Base-by-base conservation (phyloP, 371 early-diverging fungal species). In the Globomyces sp. region DNA sequence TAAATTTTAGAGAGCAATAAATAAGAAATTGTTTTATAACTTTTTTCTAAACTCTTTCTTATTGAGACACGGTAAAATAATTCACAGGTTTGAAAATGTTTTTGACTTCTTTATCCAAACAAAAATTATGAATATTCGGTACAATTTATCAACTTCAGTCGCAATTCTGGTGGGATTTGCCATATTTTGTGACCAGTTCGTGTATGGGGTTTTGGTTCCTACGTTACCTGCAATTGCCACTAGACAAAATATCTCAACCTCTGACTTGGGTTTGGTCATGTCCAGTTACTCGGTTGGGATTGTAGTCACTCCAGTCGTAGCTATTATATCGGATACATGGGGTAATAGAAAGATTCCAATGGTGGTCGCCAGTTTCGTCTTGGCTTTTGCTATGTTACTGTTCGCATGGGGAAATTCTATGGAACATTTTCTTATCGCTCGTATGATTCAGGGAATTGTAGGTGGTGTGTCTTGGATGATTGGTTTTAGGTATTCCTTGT, bases 171-270 rank as follows among this genome's bases (percentile, higher is more conserved):
- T 58, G 11, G 51, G 58, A 11, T 41, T 55, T 37, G 65, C 65
- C 4, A 46, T 65, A 13, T 65, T 65, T 39, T 57, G 46, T 43
- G 65, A 65, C 36, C 58, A 59, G 65, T 39, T 51, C 9, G 50
- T 66, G 40, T 66, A 66, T 50, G 66, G 66, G n/a, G 41, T 66
- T 34, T 48, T 66, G 9, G 58, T 66, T 34, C 66, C 66, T n/a
- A 58, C 48, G 3, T 53, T 66, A 39, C 66, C 66, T 8, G 11
- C 40, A n/a, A 62, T 58, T 4, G 51, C 46, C 8, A 58, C 24
- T 48, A 3, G 36, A 42, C 42, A 34, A 9, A 58, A 60, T n/a
- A 63, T 66, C 2, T 34, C 24, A 5, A 42, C 36, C 1, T 13
- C 47, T 5, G 47, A 13, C n/a, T n/a, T 60, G 5, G 60, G 60